Percentiles rank a stretch among this genome's conserved stretches.
phyloP scores from a whole-genome alignment of 768 basidiomycete species.

The Tephrocybe sp. region DNA sequence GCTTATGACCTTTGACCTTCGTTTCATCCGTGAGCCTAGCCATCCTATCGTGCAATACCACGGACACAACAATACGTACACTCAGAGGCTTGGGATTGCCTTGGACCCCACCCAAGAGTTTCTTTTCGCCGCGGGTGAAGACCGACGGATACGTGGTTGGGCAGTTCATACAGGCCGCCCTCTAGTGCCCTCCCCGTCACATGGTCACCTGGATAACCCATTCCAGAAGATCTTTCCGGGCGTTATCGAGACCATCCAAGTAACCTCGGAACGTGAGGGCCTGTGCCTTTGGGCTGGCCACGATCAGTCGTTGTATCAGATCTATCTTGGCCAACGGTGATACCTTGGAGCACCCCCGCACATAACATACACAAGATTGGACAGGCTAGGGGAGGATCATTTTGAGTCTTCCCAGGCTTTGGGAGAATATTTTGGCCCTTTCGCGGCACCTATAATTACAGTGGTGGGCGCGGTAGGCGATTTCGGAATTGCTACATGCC shows the following conservation, averaged over 20 bases:
- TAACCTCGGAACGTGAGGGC: constrained; percentile 38
- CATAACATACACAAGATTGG: too few relatives aligned
- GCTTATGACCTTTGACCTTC: constrained; percentile 63
- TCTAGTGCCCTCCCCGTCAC: constrained; percentile 22
- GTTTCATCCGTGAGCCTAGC: constrained; percentile 38
- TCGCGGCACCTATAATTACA: too few relatives aligned
- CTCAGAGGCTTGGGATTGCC: constrained; percentile 50
- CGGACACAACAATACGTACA: constrained; percentile 60
- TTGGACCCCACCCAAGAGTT: constrained; percentile 55
- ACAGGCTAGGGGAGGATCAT: too few relatives aligned
- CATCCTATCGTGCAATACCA: constrained; percentile 44
- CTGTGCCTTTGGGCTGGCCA: constrained; percentile 53
- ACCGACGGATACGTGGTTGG: constrained; percentile 65
- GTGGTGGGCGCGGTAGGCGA: too few relatives aligned
- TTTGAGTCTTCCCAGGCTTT: too few relatives aligned
- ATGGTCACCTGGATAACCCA: constrained; percentile 20
- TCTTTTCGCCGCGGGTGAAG: constrained; percentile 69
- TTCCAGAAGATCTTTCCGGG: constrained; percentile 32
- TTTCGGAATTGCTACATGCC: too few relatives aligned
- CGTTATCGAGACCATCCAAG: constrained; percentile 46
- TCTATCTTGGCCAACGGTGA: constrained; percentile 30
- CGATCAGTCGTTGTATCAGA: constrained; percentile 43
- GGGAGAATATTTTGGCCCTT: too few relatives aligned
- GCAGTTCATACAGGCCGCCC: constrained; percentile 54
- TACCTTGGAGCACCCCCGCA: background rate